A percentile compares a stretch with the other conserved stretches of the same genome.
These are phyloP conservation scores for Schizochytrium sp. DNA, from an alignment of 108 stramenopile genomes.

Conservation along the genomic window DNA sequence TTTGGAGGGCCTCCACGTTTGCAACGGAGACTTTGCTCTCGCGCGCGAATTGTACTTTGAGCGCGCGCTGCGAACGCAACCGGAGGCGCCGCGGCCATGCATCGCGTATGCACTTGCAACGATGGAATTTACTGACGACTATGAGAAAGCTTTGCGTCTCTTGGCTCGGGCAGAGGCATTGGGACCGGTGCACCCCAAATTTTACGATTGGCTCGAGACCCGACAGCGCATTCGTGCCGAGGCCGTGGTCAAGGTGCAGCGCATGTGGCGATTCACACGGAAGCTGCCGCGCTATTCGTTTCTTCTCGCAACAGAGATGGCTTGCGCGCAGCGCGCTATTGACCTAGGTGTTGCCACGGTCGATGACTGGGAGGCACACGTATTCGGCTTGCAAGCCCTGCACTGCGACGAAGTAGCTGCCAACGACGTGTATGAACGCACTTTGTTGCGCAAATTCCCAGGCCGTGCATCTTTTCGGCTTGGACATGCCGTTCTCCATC, in stretches of 20 bases:
- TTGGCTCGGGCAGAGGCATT: background rate
- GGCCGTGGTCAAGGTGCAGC: background rate
- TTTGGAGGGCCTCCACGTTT: background rate
- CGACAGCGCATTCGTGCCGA: background rate
- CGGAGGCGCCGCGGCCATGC: background rate
- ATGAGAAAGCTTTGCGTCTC: background rate
- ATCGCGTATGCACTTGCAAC: background rate
- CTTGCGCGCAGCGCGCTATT: background rate
- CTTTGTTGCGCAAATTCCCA: background rate
- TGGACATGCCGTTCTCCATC: background rate
- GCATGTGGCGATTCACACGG: background rate
- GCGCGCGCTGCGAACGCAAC: background rate
- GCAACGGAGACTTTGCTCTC: background rate
- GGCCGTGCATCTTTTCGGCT: background rate
- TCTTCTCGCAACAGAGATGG: background rate
- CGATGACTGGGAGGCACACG: background rate
- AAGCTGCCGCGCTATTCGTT: background rate
- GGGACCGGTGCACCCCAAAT: background rate
- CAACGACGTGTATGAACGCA: background rate
- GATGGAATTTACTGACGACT: background rate
- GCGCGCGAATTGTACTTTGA: background rate
- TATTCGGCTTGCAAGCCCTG: background rate
- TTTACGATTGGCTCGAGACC: background rate
- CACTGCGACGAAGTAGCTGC: background rate
- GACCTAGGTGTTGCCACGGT: background rate